Base-by-base conservation (phyloP, 2,329 filamentous ascomycete genomes). In the Fusarium sterilihyphosum region DNA sequence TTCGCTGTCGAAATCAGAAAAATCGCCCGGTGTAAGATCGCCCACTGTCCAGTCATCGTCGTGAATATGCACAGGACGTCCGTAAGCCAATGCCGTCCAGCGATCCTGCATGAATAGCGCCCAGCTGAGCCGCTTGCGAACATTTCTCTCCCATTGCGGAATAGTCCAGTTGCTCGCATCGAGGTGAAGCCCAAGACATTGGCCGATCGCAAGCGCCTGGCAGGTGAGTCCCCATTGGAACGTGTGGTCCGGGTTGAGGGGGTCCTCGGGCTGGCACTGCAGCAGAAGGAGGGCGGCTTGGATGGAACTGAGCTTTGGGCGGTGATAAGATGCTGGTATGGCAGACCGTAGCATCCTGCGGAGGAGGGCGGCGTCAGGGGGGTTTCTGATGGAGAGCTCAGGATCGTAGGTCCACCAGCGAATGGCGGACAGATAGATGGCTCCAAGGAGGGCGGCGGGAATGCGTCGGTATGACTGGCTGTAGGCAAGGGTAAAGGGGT, bases 21-120 rank as follows among this genome's bases (percentile, higher is more conserved):
- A 81, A 37, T 84, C 81, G 24, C 80, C 79, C 3, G 73, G 63
- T 22, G 71, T 75, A 26, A 80, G 75, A 50, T 78, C 75, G 29
- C 72, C 60, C 26, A 80, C 78, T 13, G 77, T 78, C 78, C 78
- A 80, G 74, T 80, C 78, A 35, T 80, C 78, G 14, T 80, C 78
- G 72, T 80, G 76, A 53, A 80, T 80, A 61, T 80, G 78, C 24
- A 80, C 71, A 44, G 78, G 78, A 29, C 78, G 77, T 9, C 78
- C 78, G 46, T 78, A 80, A 35, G 78, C 78, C 49, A 80, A 67
- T 47, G 78, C 78, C 22, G 78, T 80, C 89, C 87, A 91, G 74
- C 87, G 88, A 73, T 91, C 89, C 77, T 91, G 89, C 83, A 90
- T 88, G 74, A 85, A 91, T 3, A 90, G 80, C 16, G 86, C 89